Base-by-base conservation (phyloP, 2,329 filamentous ascomycete genomes). In the Alternaria triticimaculans region DNA sequence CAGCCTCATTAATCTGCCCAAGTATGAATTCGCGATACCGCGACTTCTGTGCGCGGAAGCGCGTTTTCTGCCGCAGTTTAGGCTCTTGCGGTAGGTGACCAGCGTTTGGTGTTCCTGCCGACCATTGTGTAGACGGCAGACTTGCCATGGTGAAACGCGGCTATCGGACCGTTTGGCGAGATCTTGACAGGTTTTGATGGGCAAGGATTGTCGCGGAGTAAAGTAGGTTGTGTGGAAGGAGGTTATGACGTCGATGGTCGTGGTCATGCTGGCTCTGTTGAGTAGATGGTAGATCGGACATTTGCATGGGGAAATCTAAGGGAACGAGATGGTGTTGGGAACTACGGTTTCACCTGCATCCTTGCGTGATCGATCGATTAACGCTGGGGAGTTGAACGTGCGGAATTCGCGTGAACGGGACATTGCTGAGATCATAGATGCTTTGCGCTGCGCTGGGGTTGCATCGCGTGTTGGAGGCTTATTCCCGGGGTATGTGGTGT, bases 121-220 rank as follows among this genome's bases (percentile, higher is more conserved):
- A 41, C 49, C 26, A 51, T 51, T 21, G 49, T 23, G 49, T 53
- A 8, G 28, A 53, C 49, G 33, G 33, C 33, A 30, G 30, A 33
- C 28, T 37, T 53, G 49, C 49, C 20, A 41, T 53, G 20, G 49
- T 53, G 49, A 53, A 33, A 37, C 49, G 49, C 49, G 49, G 28
- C 49, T 53, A 53, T 53, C 49, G 49, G 49, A 41, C 49, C 49
- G 33, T 53, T 37, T 48, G 23, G 14, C 23, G 43, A 37, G 28
- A 53, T 41, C 14, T 53, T 53, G 49, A 53, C 49, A 53, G 49
- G 49, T 53, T 53, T 53, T 37, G 9, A 53, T 37, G 30, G 28
- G 49, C 49, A 37, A 14, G 20, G 49, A 18, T 37, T 53, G 49
- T 53, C 18, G 49, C 49, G 20, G 20, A 53, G 28, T 51, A 23